Evolutionary conservation across 768 basidiomycete species (phyloP), one percentile per base, ranked within the genome.

Genomic region (Mycena pura): DNA sequence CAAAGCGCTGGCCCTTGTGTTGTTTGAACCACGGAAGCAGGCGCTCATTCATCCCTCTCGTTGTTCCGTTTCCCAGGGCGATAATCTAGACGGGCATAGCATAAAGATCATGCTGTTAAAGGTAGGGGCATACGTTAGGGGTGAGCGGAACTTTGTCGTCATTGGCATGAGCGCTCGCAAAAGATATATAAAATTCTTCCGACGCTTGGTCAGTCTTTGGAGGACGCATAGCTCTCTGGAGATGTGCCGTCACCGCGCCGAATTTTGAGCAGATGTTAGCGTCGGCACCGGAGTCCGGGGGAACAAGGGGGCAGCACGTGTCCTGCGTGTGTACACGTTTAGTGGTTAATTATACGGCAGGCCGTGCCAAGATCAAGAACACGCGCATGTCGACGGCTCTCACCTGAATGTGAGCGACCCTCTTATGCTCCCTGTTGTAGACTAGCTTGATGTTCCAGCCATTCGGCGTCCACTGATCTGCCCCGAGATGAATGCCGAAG

Each of bases 401-500:
- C 72, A 57, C 80, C 68, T 83, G 78, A 48, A 84, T 83, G 57
- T 72, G 82, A 1, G 81, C 81, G 13, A 74, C 68, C 56, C 77
- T 75, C 17, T 73, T 66, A 36, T 69, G 63, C 2, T 64, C 72
- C 10, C 62, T 65, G 54, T 84, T 82, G 60, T 84, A 82, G 2
- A 76, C 68, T 3, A 82, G 69, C 58, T 77, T 74, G 57, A 83
- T 81, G 36, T 69, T 66, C 24, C 80, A 76, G n/a, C 73, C 75
- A 61, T 85, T 84, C 68, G 83, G 82, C 2, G 77, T 77, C 83
- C 83, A 84, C 10, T 77, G 74, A 11, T 61, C 68, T 0, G 75
- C 70, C 36, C 78, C 74, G 11, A 84, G 77, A 36, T 77, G 75
- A 43, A 83, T 82, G 24, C 81, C 83, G 45, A 81, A 73, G n/a